phyloP scores from a whole-genome alignment of 345 rosid genomes.

The Salix arbutifolia region DNA sequence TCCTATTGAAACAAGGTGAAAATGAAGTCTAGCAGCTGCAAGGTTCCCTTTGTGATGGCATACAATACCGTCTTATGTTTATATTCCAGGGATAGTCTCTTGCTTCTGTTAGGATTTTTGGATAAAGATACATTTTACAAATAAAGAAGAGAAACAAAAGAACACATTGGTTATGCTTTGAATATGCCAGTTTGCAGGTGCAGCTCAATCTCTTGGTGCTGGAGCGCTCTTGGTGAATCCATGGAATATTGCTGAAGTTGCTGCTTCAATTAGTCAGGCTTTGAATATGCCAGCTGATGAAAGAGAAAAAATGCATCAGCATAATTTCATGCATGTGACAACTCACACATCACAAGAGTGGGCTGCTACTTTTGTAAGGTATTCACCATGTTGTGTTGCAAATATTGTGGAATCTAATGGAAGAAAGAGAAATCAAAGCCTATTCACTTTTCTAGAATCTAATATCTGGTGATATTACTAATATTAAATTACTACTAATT shows the following conservation, averaged over 20 bases:
- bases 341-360: conserved; percentile 63
- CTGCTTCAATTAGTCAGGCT: conserved; percentile 51
- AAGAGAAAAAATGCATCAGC: conserved; percentile 57
- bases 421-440: not conserved
- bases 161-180: not conserved
- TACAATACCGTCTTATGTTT: not conserved
- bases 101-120: not conserved
- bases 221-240: conserved; percentile 59
- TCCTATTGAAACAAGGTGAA: not conserved
- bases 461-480: too few relatives aligned
- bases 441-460: too few relatives aligned
- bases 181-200: conserved; percentile 55
- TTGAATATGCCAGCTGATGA: conserved; percentile 54
- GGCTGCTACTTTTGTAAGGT: conserved; percentile 67
- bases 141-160: not conserved
- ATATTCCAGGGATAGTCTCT: not conserved
- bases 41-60: not conserved
- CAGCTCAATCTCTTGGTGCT: conserved; percentile 65
- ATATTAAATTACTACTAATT: not conserved
- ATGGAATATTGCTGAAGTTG: conserved; percentile 59
- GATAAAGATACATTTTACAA: not conserved
- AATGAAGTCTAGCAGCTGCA: not conserved
- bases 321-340: conserved; percentile 55
- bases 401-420: not conserved
- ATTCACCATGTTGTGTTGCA: conserved; percentile 5